Base-by-base conservation (phyloP, 2,329 filamentous ascomycete species). In the Metarhizium rileyi region DNA sequence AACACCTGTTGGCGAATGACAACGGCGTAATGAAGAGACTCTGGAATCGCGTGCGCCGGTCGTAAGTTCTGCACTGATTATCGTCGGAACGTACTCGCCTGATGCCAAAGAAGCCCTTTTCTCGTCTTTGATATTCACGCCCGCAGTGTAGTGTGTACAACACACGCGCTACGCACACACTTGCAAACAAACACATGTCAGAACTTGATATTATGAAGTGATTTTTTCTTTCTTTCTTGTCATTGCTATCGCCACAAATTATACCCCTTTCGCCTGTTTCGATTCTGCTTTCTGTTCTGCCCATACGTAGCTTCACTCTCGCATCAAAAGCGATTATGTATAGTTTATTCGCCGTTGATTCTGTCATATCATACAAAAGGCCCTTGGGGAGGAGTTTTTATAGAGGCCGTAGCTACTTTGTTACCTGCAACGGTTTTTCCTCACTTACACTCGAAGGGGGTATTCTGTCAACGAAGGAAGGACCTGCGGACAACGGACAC, bases 11-110 rank as follows among this genome's bases (percentile, higher is more conserved):
- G 6, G 50, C 50, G 10, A 48, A 57, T 3, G 78, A 82, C 50
- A 71, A 69, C 46, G 73, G 76, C 4, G 71, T 80, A 3, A 74
- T 84, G 60, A 83, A 78, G 67, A 74, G 80, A 47, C 71, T 85
- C 50, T 85, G 81, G 81, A 80, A 84, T 54, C 74, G 73, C 52
- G 77, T 84, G 36, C 70, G 75, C 49, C 72, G 77, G 50, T 61
- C 66, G 36, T 69, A 43, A n/a, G 20, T 22, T 43, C n/a, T 26
- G 9, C 5, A 14, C 30, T 33, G 30, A 33, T 6, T 7, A 9
- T n/a, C 8, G 16, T 16, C 35, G 9, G n/a, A 36, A 36, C 33
- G n/a, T 28, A 36, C 33, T 16, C 33, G 33, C 6, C 9, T 16
- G 3, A 16, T 22, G 20, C 36, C 36, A 20, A 4, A 8, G 36